These are phyloP conservation scores for Scalesia atractyloides DNA, from an alignment of 129 eudicot genomes.

Conservation along the genomic window DNA sequence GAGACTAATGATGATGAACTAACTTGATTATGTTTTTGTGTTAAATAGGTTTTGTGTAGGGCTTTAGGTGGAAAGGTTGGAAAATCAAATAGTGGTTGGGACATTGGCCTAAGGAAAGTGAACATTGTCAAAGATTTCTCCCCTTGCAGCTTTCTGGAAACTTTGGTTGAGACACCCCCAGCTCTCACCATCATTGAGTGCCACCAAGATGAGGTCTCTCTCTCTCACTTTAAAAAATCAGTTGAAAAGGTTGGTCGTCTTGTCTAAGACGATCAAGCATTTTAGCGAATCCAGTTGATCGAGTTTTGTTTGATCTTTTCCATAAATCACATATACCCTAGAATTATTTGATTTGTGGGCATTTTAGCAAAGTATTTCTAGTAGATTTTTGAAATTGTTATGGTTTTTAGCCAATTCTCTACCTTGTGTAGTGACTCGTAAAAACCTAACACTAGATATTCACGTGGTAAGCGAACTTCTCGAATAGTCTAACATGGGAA, in stretches of 20 bases:
- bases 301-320: background rate
- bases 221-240: background rate
- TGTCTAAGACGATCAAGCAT: background rate
- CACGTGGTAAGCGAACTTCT: too few species aligned
- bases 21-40: slow-evolving; percentile 5
- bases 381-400: too few species aligned
- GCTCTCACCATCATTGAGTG: slow-evolving; percentile 70
- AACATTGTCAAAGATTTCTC: slow-evolving; percentile 44
- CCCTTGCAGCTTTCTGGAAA: slow-evolving; percentile 32
- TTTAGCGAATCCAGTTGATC: background rate
- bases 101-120: slow-evolving; percentile 68
- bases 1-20: background rate
- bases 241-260: background rate
- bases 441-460: too few species aligned
- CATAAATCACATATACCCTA: background rate
- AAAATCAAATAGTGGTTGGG: slow-evolving; percentile 76
- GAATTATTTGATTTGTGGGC: too few species aligned
- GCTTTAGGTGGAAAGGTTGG: slow-evolving; percentile 87
- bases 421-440: too few species aligned
- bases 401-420: too few species aligned
- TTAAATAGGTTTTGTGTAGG: slow-evolving; percentile 64
- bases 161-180: slow-evolving; percentile 41
- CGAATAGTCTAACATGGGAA: too few species aligned
- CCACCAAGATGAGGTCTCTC: slow-evolving; percentile 79
- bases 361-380: too few species aligned